Base-by-base conservation (phyloP, 2,329 filamentous ascomycete genomes). In the Geosmithia flava region DNA sequence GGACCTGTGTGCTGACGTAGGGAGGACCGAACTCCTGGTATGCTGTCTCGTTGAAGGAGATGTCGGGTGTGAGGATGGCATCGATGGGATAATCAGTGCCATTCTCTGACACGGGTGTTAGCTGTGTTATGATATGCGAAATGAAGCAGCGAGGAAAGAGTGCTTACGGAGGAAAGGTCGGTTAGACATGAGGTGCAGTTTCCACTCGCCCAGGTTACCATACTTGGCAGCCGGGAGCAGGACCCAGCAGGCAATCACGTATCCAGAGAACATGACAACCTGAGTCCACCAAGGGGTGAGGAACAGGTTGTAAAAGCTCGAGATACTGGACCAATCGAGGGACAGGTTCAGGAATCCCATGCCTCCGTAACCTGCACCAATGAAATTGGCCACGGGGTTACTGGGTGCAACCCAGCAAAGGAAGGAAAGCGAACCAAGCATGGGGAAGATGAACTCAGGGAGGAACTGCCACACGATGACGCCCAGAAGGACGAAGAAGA, bases 381-480 rank as follows among this genome's bases (percentile, higher is more conserved):
- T 62, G 53, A 81, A 82, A 54, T 81, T 82, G 51, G 75, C 77
- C 1, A 72, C 67, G 2, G 68, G 59, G 53, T 79, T 81, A 16
- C 67, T 66, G 1, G 76, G 77, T 2, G 78, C 77, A 2, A 82
- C 75, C 78, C 78, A 81, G 61, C 78, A 82, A 5, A 81, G 66
- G 46, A 81, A 79, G 2, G 78, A 76, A 7, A 81, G 64, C 0
- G 78, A 80, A 7, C 71, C 74, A 1, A 78, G 64, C 57, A 81
- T 74, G 0, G 77, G 77, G 49, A 81, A 81, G 1, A 74, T 68
- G 47, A 70, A 81, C 56, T 81, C 77, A 1, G 78, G 78, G 0
- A 81, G 59, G 51, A 81, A 81, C 50, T 82, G 76, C 78, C 78
- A 82, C 1, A 78, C 53, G 0, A 71, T 76, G 47, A 80, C 67